Conservation (phyloP, 257 asterid genomes). For the Solanum gracilifrons region DNA sequence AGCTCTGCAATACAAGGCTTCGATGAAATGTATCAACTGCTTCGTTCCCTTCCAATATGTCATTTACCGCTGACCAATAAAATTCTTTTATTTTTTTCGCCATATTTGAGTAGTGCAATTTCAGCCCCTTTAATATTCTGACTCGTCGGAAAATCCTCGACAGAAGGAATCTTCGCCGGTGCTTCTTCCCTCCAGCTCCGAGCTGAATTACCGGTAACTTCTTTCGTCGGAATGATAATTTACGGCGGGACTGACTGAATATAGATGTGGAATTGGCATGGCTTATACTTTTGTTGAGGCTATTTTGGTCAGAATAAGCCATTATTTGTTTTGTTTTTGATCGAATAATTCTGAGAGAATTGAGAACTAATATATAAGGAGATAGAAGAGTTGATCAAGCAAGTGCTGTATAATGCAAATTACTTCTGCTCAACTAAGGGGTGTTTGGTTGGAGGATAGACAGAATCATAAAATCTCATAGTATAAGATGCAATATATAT, state of each 20-base stretch:
- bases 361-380: neutral
- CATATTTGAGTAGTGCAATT: conserved; percentile 24
- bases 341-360: neutral
- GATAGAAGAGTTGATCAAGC: neutral
- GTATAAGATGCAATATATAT: neutral
- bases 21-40: conserved; percentile 46
- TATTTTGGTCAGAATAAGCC: conserved; percentile 16
- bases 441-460: neutral
- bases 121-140: conserved; percentile 32
- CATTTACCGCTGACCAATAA: conserved; percentile 26
- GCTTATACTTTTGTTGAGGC: neutral
- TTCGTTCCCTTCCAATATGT: conserved; percentile 27
- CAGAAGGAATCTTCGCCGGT: conserved; percentile 30
- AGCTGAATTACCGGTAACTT: conserved; percentile 45
- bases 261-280: neutral
- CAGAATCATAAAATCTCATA: too few relatives aligned
- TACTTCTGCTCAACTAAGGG: neutral
- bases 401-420: neutral
- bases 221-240: conserved; percentile 12
- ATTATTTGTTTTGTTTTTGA: neutral
- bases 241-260: conserved; percentile 16
- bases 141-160: conserved; percentile 31
- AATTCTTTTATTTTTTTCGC: conserved; percentile 33
- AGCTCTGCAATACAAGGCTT: conserved; percentile 43
- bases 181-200: conserved; percentile 28